phyloP scores from a whole-genome alignment of 2,329 filamentous ascomycete genomes.

The Neonectria sp. region DNA sequence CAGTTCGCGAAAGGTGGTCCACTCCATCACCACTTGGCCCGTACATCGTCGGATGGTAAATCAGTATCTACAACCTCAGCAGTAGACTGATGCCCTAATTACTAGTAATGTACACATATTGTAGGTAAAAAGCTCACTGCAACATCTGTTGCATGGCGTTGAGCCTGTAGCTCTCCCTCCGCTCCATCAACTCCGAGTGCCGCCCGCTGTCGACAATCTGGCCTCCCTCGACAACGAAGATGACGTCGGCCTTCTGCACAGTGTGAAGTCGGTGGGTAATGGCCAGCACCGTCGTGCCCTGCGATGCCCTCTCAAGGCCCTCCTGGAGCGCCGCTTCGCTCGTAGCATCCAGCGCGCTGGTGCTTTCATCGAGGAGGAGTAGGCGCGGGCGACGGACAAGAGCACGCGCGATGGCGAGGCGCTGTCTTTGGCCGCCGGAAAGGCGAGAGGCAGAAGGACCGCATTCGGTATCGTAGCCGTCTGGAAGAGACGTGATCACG shows the following conservation, averaged over 20 bases:
- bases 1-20: no score
- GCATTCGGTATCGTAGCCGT: conserved; percentile 76
- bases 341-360: conserved; percentile 81
- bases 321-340: conserved; percentile 77
- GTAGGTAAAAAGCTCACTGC: conserved; percentile 22
- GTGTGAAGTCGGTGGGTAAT: conserved; percentile 72
- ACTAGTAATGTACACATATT: background rate
- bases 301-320: conserved; percentile 71
- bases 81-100: background rate
- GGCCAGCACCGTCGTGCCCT: conserved; percentile 69
- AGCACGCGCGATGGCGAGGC: conserved; percentile 83
- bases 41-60: no score
- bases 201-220: conserved; percentile 65
- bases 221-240: conserved; percentile 70
- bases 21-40: no score
- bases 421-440: conserved; percentile 84
- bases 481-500: conserved; percentile 73
- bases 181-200: conserved; percentile 67
- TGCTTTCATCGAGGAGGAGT: conserved; percentile 86
- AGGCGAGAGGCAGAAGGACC: conserved; percentile 82
- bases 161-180: conserved; percentile 66
- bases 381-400: conserved; percentile 80
- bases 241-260: conserved; percentile 68
- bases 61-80: background rate
- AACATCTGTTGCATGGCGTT: conserved; percentile 68